Base-by-base conservation (phyloP, 768 basidiomycete species). In the Collybia nuda region DNA sequence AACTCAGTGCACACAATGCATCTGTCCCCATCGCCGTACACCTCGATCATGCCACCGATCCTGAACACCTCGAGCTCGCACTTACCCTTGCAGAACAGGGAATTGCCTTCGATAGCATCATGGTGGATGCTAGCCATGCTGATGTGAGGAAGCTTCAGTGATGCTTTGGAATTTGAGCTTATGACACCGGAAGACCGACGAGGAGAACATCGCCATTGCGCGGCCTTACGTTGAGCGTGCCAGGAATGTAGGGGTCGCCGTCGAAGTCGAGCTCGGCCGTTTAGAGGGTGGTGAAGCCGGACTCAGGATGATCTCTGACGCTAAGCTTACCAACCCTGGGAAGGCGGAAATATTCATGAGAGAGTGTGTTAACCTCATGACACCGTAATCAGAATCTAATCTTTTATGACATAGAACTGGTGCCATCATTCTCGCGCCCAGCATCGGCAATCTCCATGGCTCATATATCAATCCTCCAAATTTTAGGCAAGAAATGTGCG, bases 211-310 rank as follows among this genome's bases (percentile, higher is more conserved):
- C 29, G 58, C 62, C 6, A 61, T 76, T 19, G 74, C 75, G 3
- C 67, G 69, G 6, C 76, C 75, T 0, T 76, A 73, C 49, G 70
- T 76, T 15, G 72, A 75, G 43, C 72, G 76, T 8, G 74, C 73
- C 5, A 58, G 58, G 6, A 71, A 68, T 46, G 58, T 53, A 29
- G 75, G 74, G 1, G 62, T 78, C 28, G 68, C 71, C 1, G 72
- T 78, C 0, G 76, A 78, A 49, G 75, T 78, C 17, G 76, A 78
- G 56, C 68, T 77, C 17, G 77, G 76, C 6, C 69, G 74, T 14
- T 65, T 77, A 22, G 77, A 79, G 56, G 76, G 77, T 2, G 76
- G 76, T 3, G 75, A 77, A 52, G 76, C 74, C n/a, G 76, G 77
- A 17, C 63, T 79, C 28, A 62, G 75, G 11, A 69, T 70, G 61